Base-by-base conservation (phyloP, 805 yeast genomes). In the Wickerhamomyces kurtzmanii region DNA sequence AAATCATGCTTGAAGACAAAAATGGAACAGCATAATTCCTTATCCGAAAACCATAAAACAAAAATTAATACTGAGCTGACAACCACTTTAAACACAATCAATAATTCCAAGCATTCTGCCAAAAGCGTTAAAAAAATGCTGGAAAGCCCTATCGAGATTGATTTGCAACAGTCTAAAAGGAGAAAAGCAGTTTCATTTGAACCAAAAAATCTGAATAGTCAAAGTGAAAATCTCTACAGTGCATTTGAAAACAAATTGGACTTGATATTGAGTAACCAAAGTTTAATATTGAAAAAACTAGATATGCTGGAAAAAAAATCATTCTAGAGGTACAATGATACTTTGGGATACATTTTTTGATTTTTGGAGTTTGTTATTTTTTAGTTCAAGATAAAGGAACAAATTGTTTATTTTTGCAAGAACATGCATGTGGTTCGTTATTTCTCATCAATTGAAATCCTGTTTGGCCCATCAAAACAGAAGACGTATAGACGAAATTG, bases 161-260 rank as follows among this genome's bases (percentile, higher is more conserved):
- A 36, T 15, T 37, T 48, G 10, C 38, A 39, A 23, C 42, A 38
- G 32, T 42, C 32, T 16, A 26, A 22, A 15, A 25, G 21, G 11
- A 40, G 37, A 30, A 50, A 51, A 27, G 41, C 34, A 4, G 62
- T 55, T 5, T 49, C 47, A 8, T 57, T 57, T 27, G 36, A 40
- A 23, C n/a, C 41, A 4, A 28, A 29, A 12, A 29, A 31, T 5
- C 28, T 28, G 11, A 29, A 30, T 6, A 30, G 25, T n/a, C 9
- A 14, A 8, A 8, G 11, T 7, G 22, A 16, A 22, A 20, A 16
- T 11, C 11, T 5, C 7, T 16, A 17, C 7, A 35, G 35, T 39
- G 19, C 44, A 41, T 28, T 29, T 23, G 22, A 35, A 17, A 16
- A 20, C 14, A 23, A 26, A 11, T 15, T 30, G 14, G 24, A 18